Percentiles rank a stretch among this genome's conserved stretches.
phyloP scores from a whole-genome alignment of 768 basidiomycete genomes.

The Austroboletus eburneus region DNA sequence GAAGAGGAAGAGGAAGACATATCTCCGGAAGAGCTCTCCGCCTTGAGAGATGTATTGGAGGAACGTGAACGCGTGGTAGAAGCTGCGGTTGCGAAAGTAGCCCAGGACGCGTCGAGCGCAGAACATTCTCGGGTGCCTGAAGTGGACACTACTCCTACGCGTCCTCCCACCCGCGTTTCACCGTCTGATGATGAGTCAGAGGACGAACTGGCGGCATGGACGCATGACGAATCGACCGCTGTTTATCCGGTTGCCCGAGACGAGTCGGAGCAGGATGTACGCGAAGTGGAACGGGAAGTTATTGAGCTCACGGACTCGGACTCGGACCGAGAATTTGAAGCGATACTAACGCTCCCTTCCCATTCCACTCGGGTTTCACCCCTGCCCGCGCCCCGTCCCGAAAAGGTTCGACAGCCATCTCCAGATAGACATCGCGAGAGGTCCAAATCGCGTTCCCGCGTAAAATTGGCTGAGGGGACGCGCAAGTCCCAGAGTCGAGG shows the following conservation, averaged over 20 bases:
- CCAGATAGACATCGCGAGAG: constrained; percentile 14
- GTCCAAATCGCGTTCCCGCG: constrained; percentile 9
- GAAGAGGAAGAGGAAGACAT: constrained; percentile 27
- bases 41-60: constrained; percentile 14
- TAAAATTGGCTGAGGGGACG: not conserved
- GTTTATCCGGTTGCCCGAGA: constrained; percentile 29
- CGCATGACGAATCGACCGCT: constrained; percentile 39
- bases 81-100: constrained; percentile 2
- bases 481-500: constrained; percentile 4
- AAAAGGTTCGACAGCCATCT: constrained; percentile 6
- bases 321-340: constrained; percentile 29
- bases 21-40: constrained; percentile 15
- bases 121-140: constrained; percentile 3
- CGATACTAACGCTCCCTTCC: constrained; percentile 23
- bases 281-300: constrained; percentile 17
- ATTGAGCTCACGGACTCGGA: constrained; percentile 25
- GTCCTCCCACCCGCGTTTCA: constrained; percentile 1
- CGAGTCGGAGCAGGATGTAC: constrained; percentile 13
- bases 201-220: constrained; percentile 45
- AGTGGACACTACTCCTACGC: constrained; percentile 17
- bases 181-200: constrained; percentile 37
- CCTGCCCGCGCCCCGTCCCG: not conserved
- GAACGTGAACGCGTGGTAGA: constrained; percentile 10
- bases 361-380: constrained; percentile 10
- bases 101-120: constrained; percentile 3